Conservation (phyloP, 305 asterid genomes). For the Ilex paraguariensis region DNA sequence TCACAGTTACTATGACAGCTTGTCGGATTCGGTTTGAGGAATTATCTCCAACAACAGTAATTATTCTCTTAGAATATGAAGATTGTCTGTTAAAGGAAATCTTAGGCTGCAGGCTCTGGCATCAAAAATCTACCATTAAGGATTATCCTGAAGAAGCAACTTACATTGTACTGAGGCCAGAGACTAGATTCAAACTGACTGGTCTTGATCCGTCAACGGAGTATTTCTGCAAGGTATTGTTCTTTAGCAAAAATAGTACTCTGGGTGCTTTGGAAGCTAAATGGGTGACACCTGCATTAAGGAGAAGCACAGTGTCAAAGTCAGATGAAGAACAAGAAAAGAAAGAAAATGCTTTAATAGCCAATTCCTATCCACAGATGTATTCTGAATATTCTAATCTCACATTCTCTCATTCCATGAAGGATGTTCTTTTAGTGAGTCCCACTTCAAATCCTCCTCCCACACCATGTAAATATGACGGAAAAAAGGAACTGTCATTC, state of each 20-base stretch:
- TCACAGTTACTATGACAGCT: constrained; percentile 9
- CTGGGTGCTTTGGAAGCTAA: constrained; percentile 31
- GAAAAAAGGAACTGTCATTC: constrained; percentile 16
- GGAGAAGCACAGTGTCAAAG: neutral
- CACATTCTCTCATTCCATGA: neutral
- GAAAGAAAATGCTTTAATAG: constrained; percentile 8
- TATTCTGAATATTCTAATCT: constrained; percentile 8
- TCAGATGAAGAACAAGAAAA: constrained; percentile 11
- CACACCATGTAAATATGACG: constrained; percentile 30
- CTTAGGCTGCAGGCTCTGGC: constrained; percentile 44
- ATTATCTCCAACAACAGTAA: constrained; percentile 26
- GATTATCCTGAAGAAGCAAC: constrained; percentile 45
- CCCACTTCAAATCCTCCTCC: constrained; percentile 21
- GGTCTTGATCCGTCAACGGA: constrained; percentile 44
- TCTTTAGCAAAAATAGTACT: constrained; percentile 25
- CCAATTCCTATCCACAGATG: constrained; percentile 17
- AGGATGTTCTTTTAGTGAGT: constrained; percentile 8
- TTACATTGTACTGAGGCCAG: constrained; percentile 30
- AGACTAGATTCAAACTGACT: constrained; percentile 35
- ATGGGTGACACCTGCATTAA: constrained; percentile 24
- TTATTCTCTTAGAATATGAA: constrained; percentile 21
- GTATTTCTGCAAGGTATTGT: constrained; percentile 42
- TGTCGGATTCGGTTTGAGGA: constrained; percentile 27
- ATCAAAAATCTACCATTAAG: constrained; percentile 32
- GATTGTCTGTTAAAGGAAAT: constrained; percentile 16